Conservation (phyloP, 176 grass and related monocot genomes). For the Carex parvula region DNA sequence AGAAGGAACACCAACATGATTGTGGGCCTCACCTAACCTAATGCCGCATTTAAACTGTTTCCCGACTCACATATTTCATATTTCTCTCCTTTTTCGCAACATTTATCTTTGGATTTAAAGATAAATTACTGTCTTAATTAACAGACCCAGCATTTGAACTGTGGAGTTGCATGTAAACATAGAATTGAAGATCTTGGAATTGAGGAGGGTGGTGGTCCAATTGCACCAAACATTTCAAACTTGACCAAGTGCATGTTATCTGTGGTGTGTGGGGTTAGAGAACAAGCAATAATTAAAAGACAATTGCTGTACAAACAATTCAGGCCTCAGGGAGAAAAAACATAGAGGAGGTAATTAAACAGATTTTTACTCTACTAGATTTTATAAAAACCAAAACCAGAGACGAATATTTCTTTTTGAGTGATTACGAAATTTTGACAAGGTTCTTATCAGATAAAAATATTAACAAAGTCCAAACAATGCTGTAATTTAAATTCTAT, state of each 20-base stretch:
- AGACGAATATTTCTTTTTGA: neutral
- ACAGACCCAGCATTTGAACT: neutral
- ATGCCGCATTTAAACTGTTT: conserved; percentile 8
- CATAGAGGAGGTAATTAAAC: too few relatives aligned
- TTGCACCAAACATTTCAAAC: conserved; percentile 14
- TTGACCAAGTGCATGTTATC: conserved; percentile 1
- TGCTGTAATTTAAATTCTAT: too few relatives aligned
- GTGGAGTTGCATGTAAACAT: neutral
- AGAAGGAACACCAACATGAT: neutral
- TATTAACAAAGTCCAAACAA: too few relatives aligned
- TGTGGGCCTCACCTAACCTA: neutral
- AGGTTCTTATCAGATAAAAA: neutral
- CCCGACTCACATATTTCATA: neutral
- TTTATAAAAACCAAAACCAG: too few relatives aligned
- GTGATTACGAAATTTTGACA: neutral
- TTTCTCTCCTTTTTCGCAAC: neutral
- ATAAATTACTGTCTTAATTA: too few relatives aligned
- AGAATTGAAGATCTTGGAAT: neutral
- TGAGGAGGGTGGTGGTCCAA: conserved; percentile 1
- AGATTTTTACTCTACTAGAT: too few relatives aligned
- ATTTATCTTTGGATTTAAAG: too few relatives aligned
- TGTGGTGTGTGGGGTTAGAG: neutral
- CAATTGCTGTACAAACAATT: neutral
- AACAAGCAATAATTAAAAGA: neutral
- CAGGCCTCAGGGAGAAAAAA: too few relatives aligned